Conservation (phyloP, 768 basidiomycete genomes). For the Macrolepiota fuliginosa region DNA sequence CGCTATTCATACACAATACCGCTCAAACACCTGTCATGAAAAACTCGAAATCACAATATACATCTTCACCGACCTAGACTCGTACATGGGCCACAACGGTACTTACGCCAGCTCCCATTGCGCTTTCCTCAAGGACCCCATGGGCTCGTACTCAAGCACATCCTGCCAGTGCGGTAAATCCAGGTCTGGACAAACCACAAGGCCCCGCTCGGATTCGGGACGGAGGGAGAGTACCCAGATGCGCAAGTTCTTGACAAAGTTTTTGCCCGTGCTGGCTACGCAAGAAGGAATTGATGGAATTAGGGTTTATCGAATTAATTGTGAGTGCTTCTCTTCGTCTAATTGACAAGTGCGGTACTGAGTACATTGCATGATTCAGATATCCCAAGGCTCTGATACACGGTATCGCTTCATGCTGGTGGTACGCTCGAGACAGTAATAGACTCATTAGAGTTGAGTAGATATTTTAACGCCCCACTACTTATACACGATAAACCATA, state of each 20-base stretch:
- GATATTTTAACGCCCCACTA: too few species aligned
- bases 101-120: not conserved
- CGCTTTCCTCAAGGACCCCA: not conserved
- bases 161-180: not conserved
- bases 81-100: not conserved
- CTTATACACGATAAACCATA: too few species aligned
- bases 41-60: conserved; percentile 9
- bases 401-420: too few species aligned
- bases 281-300: not conserved
- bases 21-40: not conserved
- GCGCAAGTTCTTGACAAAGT: not conserved
- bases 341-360: not conserved
- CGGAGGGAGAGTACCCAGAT: not conserved
- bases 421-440: too few species aligned
- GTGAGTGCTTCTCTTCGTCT: not conserved
- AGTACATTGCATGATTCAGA: not conserved
- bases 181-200: not conserved
- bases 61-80: conserved; percentile 6
- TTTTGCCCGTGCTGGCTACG: conserved; percentile 1
- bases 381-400: conserved; percentile 7
- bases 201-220: not conserved
- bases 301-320: conserved; percentile 1
- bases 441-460: too few species aligned
- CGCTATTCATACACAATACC: not conserved
- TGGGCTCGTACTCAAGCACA: not conserved